phyloP scores from a whole-genome alignment of 2,329 filamentous ascomycete species.

The Pseudogymnoascus sp. region DNA sequence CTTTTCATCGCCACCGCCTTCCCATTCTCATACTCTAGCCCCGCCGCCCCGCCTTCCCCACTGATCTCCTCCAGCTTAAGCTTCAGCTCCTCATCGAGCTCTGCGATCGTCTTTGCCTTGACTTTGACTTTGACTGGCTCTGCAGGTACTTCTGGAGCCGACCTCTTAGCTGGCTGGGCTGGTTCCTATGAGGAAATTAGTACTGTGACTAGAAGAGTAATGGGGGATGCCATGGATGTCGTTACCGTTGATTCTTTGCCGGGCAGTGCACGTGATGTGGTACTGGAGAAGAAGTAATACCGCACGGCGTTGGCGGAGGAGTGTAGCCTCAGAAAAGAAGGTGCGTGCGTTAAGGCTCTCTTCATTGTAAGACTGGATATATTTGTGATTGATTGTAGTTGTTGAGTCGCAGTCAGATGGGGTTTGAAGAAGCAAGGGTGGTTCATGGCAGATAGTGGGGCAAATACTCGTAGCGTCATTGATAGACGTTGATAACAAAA shows the following conservation, averaged over 20 bases:
- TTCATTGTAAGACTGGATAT: background rate
- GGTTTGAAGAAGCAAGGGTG: background rate
- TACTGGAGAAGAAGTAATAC: background rate
- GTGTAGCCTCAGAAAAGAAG: background rate
- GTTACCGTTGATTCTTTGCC: background rate
- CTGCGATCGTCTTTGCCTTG: conserved; percentile 44
- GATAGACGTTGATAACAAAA: background rate
- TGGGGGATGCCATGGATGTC: background rate
- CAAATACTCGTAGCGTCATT: background rate
- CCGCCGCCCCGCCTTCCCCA: conserved; percentile 62
- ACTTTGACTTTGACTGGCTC: background rate
- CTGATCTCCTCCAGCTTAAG: conserved; percentile 56
- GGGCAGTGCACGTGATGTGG: background rate
- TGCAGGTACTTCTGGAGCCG: background rate
- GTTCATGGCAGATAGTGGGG: background rate
- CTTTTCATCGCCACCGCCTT: conserved; percentile 64
- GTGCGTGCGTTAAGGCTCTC: background rate
- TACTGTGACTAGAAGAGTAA: background rate
- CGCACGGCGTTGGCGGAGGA: background rate
- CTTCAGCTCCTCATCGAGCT: conserved; percentile 59
- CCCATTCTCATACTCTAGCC: conserved; percentile 68
- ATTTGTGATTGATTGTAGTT: background rate
- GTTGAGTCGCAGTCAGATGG: background rate
- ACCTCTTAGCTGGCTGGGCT: background rate
- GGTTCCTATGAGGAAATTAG: background rate